Evolutionary conservation across 169 alveolate genomes (phyloP).

Genomic region (Eimeria brunetti): DNA sequence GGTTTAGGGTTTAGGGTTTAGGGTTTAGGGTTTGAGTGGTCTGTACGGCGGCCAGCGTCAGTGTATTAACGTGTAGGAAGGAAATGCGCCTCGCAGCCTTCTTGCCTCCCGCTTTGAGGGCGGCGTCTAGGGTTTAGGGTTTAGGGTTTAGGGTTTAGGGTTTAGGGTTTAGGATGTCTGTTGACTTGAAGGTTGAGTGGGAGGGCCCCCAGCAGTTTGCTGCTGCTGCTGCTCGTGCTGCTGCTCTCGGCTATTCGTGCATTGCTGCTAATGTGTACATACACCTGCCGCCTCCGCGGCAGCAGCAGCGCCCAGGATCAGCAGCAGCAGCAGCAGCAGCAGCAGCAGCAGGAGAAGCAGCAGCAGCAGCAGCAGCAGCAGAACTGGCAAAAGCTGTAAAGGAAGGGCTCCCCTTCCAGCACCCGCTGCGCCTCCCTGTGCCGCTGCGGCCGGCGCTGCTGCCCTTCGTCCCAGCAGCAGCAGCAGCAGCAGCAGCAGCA

Average conservation of each 20-base stretch:
- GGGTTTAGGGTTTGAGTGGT: slow-evolving; percentile 30
- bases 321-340: no score
- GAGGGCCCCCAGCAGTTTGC: not conserved
- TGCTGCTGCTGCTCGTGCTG: slow-evolving; percentile 9
- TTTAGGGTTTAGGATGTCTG: not conserved
- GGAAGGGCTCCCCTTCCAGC: slow-evolving; percentile 37
- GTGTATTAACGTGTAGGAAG: no score
- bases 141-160: slow-evolving; percentile 47
- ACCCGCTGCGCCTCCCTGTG: slow-evolving; percentile 40
- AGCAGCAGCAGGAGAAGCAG: no score
- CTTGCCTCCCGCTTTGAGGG: no score
- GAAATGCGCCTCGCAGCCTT: no score
- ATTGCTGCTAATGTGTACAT: slow-evolving; percentile 37
- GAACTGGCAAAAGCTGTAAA: slow-evolving; percentile 10
- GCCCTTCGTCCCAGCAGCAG: slow-evolving; percentile 29
- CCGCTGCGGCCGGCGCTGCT: slow-evolving; percentile 4
- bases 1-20: slow-evolving; percentile 34
- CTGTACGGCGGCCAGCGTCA: no score
- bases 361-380: slow-evolving; percentile 27
- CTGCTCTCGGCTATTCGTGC: no score
- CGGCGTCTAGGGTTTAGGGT: not conserved
- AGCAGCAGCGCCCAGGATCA: no score
- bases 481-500: slow-evolving; percentile 14
- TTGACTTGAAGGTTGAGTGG: slow-evolving; percentile 12
- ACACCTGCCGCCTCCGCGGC: slow-evolving; percentile 33